Conservation (phyloP, 805 yeast genomes). For the Scheffersomyces coipomensis region DNA sequence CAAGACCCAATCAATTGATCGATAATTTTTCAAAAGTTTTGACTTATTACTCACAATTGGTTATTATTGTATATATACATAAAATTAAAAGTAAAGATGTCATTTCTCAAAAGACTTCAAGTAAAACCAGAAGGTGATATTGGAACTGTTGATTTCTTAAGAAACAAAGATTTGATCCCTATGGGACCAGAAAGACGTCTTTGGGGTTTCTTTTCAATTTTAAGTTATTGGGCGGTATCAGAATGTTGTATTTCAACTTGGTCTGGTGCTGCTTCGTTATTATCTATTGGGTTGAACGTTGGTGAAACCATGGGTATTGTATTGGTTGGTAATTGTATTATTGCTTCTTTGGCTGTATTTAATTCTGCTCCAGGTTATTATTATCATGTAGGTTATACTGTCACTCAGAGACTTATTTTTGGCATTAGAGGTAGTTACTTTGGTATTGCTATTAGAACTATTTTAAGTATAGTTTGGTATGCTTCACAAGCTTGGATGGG, state of each 20-base stretch:
- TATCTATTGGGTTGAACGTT: slow-evolving; percentile 44
- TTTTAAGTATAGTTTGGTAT: slow-evolving; percentile 47
- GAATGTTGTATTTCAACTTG: slow-evolving; percentile 41
- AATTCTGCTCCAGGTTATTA: slow-evolving; percentile 49
- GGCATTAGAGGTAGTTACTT: slow-evolving; percentile 46
- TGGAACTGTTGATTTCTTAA: slow-evolving; percentile 6
- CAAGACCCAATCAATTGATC: no score
- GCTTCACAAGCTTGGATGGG: slow-evolving; percentile 48
- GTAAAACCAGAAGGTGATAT: neutral
- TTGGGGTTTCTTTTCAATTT: slow-evolving; percentile 44
- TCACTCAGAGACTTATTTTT: slow-evolving; percentile 42
- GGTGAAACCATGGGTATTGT: slow-evolving; percentile 45
- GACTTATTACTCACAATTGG: no score
- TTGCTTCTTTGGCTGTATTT: slow-evolving; percentile 41
- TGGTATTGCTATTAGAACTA: slow-evolving; percentile 43
- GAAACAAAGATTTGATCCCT: slow-evolving; percentile 43
- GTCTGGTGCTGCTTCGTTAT: slow-evolving; percentile 45
- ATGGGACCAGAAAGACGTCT: slow-evolving; percentile 44
- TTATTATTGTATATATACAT: no score
- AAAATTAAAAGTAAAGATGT: no score
- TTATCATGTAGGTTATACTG: slow-evolving; percentile 51
- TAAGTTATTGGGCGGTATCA: slow-evolving; percentile 45
- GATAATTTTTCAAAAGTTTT: no score
- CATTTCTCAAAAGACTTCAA: neutral
- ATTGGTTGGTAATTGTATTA: slow-evolving; percentile 46